Base-by-base conservation (phyloP, 2,329 filamentous ascomycete genomes). In the Rutstroemia sp. region DNA sequence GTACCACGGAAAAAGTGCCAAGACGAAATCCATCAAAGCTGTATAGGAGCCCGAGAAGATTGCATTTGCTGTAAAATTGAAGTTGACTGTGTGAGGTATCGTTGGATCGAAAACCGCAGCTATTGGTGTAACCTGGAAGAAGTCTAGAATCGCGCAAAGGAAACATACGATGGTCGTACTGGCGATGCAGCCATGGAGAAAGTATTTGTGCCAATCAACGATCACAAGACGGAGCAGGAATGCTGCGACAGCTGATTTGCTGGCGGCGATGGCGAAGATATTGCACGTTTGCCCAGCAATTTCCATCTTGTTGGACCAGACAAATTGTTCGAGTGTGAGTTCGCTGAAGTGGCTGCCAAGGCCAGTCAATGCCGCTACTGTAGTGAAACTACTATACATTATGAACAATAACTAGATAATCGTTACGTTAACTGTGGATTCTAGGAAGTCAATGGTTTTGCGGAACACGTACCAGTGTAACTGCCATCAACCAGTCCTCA, bases 1-100 rank as follows among this genome's bases (percentile, higher is more conserved):
- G 19, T 48, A 48, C 51, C 51, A 54, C 16, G 51, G 51, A 16
- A 54, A 54, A n/a, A 54, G 30, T 4, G 51, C 51, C 21, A 54
- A 19, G 7, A 37, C 21, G 10, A 54, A 47, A 48, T 54, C 51
- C 30, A 54, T 54, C 17, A 54, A 10, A 4, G 44, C 34, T 14
- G 51, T 21, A 19, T 48, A 54, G 16, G 30, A 5, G 17, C 44
- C 42, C 2, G 51, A 21, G 44, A 54, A 48, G 1, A 48, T 27
- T 3, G 51, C 44, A 47, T 54, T 54, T 8, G 44, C 21, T 17
- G 30, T 48, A 39, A 54, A 54, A 27, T 48, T 10, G 10, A 47
- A 30, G 17, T 54, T 54, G 21, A 39, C 34, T 14, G 17, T 39
- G 9, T 48, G 51, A 48, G 51, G 34, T 27, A 48, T 8, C 21